Conservation (phyloP, 306 rosid species). For the Alnus rubra region DNA sequence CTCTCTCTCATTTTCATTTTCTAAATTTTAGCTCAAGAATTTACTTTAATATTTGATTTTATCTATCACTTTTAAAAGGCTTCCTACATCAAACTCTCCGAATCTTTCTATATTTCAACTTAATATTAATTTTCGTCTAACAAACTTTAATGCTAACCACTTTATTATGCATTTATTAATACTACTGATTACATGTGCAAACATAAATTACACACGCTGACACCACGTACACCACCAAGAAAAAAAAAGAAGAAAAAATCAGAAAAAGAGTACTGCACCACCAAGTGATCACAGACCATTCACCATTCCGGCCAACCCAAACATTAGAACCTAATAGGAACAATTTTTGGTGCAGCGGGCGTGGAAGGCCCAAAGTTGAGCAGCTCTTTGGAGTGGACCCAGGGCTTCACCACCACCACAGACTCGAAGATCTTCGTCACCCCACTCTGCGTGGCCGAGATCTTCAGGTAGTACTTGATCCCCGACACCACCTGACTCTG, state of each 20-base stretch:
- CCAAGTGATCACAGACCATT: neutral
- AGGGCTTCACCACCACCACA: slow-evolving; percentile 68
- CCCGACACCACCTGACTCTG: slow-evolving; percentile 78
- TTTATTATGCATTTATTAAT: neutral
- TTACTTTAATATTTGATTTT: too few relatives aligned
- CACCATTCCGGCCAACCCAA: neutral
- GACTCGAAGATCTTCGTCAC: slow-evolving; percentile 43
- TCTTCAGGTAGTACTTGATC: slow-evolving; percentile 58
- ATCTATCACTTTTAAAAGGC: too few relatives aligned
- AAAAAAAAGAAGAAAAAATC: neutral
- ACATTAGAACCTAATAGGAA: neutral
- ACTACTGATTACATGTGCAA: neutral
- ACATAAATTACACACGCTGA: neutral
- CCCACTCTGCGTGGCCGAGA: slow-evolving; percentile 44
- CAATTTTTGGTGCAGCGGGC: too few relatives aligned
- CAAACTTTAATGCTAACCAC: too few relatives aligned
- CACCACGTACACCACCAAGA: neutral
- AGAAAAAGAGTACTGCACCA: neutral
- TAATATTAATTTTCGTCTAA: too few relatives aligned
- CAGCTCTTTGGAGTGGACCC: slow-evolving; percentile 53
- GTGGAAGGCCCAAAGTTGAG: slow-evolving; percentile 52
- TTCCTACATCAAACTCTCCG: too few relatives aligned
- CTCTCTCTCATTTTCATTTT: too few relatives aligned
- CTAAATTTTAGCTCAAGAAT: too few relatives aligned
- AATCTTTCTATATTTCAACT: too few relatives aligned